A percentile compares a stretch with the other conserved stretches of the same genome.
Evolutionary conservation across 805 yeast species (phyloP).

Genomic region (Yamadazyma sp.): DNA sequence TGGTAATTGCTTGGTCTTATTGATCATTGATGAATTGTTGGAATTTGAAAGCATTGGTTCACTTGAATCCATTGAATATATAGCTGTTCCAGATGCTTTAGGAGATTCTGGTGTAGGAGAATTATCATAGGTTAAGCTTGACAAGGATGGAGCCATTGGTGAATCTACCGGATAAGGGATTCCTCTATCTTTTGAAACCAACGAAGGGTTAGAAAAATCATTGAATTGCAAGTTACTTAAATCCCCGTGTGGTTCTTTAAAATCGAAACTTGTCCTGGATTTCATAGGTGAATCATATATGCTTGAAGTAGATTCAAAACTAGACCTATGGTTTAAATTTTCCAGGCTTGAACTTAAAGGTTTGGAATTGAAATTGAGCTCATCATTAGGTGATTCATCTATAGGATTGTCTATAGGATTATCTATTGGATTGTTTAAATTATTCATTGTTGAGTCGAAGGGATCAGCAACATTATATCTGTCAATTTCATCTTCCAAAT

Average conservation of each 20-base stretch:
- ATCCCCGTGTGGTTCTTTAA: not conserved
- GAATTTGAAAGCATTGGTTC: not conserved
- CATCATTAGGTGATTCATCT: too few relatives aligned
- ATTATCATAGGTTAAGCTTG: constrained; percentile 4
- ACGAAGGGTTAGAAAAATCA: not conserved
- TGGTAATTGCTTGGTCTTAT: not conserved
- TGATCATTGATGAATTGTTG: not conserved
- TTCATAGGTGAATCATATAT: constrained; percentile 15
- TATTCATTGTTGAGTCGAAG: not conserved
- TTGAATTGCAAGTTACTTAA: not conserved
- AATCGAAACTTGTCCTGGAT: constrained; percentile 2
- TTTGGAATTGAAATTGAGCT: not conserved
- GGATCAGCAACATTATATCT: constrained; percentile 1
- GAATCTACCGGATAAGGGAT: constrained; percentile 16
- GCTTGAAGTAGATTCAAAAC: constrained; percentile 9
- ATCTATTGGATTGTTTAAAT: not conserved
- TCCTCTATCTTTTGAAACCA: not conserved
- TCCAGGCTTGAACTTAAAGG: too few relatives aligned
- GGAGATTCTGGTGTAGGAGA: constrained; percentile 2
- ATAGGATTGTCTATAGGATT: constrained; percentile 2
- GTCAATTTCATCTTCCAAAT: constrained; percentile 5
- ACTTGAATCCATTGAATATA: not conserved
- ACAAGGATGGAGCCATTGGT: constrained; percentile 14
- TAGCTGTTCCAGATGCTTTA: not conserved
- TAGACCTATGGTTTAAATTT: too few relatives aligned